A percentile compares a stretch with the other conserved stretches of the same genome.
phyloP scores from a whole-genome alignment of 1,139 yeast genomes.

The Yamadazyma friedrichii region DNA sequence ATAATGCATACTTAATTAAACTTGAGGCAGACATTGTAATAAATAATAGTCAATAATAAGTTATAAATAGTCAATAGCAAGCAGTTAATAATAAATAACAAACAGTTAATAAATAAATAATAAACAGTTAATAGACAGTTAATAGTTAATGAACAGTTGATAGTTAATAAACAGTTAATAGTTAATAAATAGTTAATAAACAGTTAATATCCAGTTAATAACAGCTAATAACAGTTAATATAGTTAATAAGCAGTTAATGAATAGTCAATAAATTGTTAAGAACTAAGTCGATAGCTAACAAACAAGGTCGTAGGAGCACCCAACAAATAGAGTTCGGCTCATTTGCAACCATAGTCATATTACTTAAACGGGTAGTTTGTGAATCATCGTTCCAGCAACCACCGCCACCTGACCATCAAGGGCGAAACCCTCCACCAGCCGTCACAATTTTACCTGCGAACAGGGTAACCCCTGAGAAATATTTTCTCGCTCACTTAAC shows the following conservation, averaged over 20 bases:
- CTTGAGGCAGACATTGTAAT: neutral
- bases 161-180: too few species aligned
- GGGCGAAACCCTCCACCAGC: conserved; percentile 1
- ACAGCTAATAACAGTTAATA: neutral
- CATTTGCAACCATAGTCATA: conserved; percentile 5
- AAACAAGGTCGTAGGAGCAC: too few species aligned
- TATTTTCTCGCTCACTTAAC: neutral
- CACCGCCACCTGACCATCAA: neutral
- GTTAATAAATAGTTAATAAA: neutral
- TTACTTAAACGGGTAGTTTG: neutral
- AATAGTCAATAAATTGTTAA: too few species aligned
- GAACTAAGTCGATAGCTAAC: too few species aligned
- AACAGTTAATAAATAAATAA: neutral
- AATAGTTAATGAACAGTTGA: too few species aligned
- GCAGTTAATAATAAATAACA: neutral
- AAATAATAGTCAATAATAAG: neutral
- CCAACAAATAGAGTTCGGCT: neutral
- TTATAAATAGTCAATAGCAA: neutral
- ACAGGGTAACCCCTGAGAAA: neutral
- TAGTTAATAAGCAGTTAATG: neutral
- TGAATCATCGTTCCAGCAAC: conserved; percentile 1
- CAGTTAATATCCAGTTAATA: neutral
- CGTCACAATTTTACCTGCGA: neutral
- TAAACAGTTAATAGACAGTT: too few species aligned
- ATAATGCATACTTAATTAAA: conserved; percentile 8